Evolutionary conservation across 2,329 filamentous ascomycete genomes (phyloP), one percentile per base, ranked within the genome.

Genomic region (Pestalotiopsis sp.): DNA sequence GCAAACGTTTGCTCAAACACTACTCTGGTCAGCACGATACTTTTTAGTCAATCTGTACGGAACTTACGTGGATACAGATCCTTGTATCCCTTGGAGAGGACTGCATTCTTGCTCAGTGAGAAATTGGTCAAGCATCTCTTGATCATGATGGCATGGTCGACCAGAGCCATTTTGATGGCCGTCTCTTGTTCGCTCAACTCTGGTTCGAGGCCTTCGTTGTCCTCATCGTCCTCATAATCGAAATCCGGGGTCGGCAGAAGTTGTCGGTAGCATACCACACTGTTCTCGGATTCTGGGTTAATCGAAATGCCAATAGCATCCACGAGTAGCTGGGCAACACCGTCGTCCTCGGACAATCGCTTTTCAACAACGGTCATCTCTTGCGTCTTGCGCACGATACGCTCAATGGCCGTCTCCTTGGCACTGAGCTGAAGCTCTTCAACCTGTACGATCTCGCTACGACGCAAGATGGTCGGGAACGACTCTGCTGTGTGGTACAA

Each of bases 401-500:
- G 91, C 78, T 98, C 95, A 70, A 98, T 85, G 0, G 92, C 95
- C n/a, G 94, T 95, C 79, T 98, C 92, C 69, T 96, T 85, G 6
- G 95, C 90, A 39, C 87, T 88, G 31, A 98, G 84, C 12, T 86
- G 86, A 20, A 94, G 79, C 63, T 91, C 90, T 20, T 91, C 87
- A 1, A 88, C 85, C 6, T 88, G 84, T 14, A 97, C 82, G 69
- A 98, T 92, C 81, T 98, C 95, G 74, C 93, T 97, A 67, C 95
- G 89, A 39, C 94, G 89, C 31, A 98, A 83, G 63, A 98, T 97
- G 1, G 95, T 98, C 0, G 95, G 96, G 82, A 98, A 98, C 0
- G 91, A 81, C 74, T 98, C 95, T 0, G 91, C 91, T 0, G 94
- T 95, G 0, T 90, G 92, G 78, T 94, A 97, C 1, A 98, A 81